phyloP scores from a whole-genome alignment of 805 yeast genomes.

The Kluyveromyces lactis region DNA sequence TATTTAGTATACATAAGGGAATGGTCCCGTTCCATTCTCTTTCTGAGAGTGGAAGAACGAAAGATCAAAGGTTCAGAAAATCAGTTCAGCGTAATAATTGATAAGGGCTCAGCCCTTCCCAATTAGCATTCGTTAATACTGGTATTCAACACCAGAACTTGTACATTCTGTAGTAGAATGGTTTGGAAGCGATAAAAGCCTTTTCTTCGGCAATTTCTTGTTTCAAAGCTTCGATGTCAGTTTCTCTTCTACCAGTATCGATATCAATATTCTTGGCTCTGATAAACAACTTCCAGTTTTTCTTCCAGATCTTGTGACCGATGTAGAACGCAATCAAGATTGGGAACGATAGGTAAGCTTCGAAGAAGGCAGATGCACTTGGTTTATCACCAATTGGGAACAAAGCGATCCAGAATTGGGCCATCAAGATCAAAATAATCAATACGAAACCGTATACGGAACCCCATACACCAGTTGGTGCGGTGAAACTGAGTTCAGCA shows the following conservation, averaged over 20 bases:
- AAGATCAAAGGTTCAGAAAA: too few relatives aligned
- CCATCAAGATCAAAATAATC: slow-evolving; percentile 52
- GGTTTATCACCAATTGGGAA: slow-evolving; percentile 54
- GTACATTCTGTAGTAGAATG: slow-evolving; percentile 38
- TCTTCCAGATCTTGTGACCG: slow-evolving; percentile 49
- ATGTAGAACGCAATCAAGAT: slow-evolving; percentile 49
- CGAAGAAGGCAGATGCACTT: slow-evolving; percentile 53
- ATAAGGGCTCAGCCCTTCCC: too few relatives aligned
- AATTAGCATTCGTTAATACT: too few relatives aligned
- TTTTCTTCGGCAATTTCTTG: slow-evolving; percentile 48
- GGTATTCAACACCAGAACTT: slow-evolving; percentile 43
- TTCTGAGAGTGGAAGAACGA: too few relatives aligned
- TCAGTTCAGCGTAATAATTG: too few relatives aligned
- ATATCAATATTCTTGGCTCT: slow-evolving; percentile 47
- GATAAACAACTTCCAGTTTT: slow-evolving; percentile 34
- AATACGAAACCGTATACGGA: slow-evolving; percentile 49
- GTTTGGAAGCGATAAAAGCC: slow-evolving; percentile 34
- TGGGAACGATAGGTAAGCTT: slow-evolving; percentile 56
- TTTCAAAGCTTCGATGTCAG: slow-evolving; percentile 44
- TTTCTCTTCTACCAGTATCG: slow-evolving; percentile 53
- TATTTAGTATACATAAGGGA: too few relatives aligned
- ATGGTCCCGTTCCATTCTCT: too few relatives aligned
- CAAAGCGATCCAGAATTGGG: slow-evolving; percentile 78
- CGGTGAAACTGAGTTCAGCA: slow-evolving; percentile 56
- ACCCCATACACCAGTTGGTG: slow-evolving; percentile 64